These are phyloP conservation scores for Quercus lobata DNA, from an alignment of 331 rosid species.

Conservation along the genomic window DNA sequence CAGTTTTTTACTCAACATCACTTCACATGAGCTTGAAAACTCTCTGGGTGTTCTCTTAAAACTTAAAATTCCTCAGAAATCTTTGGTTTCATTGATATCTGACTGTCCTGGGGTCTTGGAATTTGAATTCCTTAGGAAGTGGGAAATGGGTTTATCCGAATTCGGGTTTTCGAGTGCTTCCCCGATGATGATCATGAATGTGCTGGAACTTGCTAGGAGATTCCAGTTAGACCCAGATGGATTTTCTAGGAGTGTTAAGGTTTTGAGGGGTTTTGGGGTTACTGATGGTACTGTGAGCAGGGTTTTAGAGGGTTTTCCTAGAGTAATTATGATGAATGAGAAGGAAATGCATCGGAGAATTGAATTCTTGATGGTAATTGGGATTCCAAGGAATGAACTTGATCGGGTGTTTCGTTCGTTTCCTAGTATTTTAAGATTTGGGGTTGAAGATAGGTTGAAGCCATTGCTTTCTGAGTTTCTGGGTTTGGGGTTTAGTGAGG, in stretches of 20 bases:
- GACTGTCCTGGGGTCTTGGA: slow-evolving; percentile 65
- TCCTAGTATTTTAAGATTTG: slow-evolving; percentile 62
- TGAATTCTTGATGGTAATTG: slow-evolving; percentile 41
- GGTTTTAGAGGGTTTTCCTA: slow-evolving; percentile 59
- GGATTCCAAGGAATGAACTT: slow-evolving; percentile 35
- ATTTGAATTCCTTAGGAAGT: slow-evolving; percentile 36
- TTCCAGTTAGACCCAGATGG: slow-evolving; percentile 41
- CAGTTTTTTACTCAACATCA: slow-evolving; percentile 34
- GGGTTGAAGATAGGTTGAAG: slow-evolving; percentile 52
- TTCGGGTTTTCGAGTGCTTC: slow-evolving; percentile 23
- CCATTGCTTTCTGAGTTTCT: slow-evolving; percentile 53
- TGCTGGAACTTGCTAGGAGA: slow-evolving; percentile 45
- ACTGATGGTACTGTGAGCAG: slow-evolving; percentile 21
- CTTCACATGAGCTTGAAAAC: slow-evolving; percentile 27
- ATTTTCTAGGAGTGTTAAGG: slow-evolving; percentile 15
- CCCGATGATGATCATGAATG: slow-evolving; percentile 38
- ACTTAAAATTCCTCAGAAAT: slow-evolving; percentile 51
- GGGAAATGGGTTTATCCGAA: slow-evolving; percentile 38
- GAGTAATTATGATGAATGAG: slow-evolving; percentile 31
- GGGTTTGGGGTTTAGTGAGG: slow-evolving; percentile 45
- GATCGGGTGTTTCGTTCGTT: slow-evolving; percentile 35
- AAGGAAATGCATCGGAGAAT: slow-evolving; percentile 27
- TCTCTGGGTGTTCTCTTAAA: slow-evolving; percentile 49
- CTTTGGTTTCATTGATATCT: slow-evolving; percentile 39
- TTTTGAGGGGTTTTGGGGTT: slow-evolving; percentile 50